Conservation (phyloP, 768 basidiomycete species). For the Suillus americanus region DNA sequence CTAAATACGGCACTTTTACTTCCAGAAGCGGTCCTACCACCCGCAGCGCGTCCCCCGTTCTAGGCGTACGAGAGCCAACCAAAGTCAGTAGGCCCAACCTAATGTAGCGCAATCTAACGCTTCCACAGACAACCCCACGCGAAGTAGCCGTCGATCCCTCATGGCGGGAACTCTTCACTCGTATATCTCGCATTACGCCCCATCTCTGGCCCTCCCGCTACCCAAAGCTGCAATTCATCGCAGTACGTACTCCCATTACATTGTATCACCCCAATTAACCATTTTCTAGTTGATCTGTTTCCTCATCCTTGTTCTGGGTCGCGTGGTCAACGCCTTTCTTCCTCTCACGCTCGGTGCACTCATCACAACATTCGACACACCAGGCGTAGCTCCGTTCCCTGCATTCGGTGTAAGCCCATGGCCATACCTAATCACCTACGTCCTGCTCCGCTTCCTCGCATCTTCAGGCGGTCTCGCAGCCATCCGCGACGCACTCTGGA, state of each 20-base stretch:
- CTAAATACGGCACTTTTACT: conserved; percentile 67
- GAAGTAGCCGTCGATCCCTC: conserved; percentile 63
- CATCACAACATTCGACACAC: conserved; percentile 20
- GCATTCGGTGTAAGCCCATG: conserved; percentile 50
- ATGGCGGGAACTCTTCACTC: conserved; percentile 66
- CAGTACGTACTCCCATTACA: conserved; percentile 38
- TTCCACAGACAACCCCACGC: conserved; percentile 34
- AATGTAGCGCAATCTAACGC: neutral
- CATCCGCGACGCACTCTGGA: conserved; percentile 72
- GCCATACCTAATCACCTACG: conserved; percentile 68
- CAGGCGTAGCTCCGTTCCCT: conserved; percentile 13
- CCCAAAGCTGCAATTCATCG: conserved; percentile 64
- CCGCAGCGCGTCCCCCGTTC: conserved; percentile 46
- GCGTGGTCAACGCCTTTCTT: conserved; percentile 71
- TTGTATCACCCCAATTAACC: conserved; percentile 8
- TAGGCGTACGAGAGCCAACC: conserved; percentile 13
- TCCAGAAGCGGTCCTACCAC: conserved; percentile 43
- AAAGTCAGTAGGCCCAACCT: neutral
- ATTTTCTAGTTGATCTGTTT: conserved; percentile 59
- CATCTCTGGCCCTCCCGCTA: conserved; percentile 84
- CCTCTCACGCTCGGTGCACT: conserved; percentile 66
- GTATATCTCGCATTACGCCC: conserved; percentile 67
- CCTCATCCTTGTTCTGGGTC: conserved; percentile 66
- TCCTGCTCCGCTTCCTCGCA: conserved; percentile 69
- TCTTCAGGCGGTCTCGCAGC: conserved; percentile 75